These are phyloP conservation scores for Gaeumannomyces sp. DNA, from an alignment of 2,329 filamentous ascomycete species.

Conservation along the genomic window DNA sequence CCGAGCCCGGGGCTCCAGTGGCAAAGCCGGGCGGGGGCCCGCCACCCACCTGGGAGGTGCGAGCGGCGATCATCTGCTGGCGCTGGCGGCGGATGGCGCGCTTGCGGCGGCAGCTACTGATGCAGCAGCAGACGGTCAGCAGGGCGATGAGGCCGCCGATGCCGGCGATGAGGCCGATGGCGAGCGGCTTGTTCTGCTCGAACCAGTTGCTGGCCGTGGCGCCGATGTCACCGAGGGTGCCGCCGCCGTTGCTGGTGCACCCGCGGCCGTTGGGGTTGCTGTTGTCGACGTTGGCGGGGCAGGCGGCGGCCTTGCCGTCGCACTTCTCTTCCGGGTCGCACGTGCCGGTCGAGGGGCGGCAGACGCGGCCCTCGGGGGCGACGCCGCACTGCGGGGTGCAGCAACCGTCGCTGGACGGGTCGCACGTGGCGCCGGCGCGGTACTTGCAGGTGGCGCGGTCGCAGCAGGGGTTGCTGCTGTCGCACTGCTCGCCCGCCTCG, in stretches of 20 bases:
- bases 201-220: constrained; percentile 58
- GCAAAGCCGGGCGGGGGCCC: neutral
- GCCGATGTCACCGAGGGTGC: constrained; percentile 1
- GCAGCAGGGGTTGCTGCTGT: constrained; percentile 76
- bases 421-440: constrained; percentile 67
- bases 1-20: neutral
- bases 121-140: constrained; percentile 60
- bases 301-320: constrained; percentile 62
- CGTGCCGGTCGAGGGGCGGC: constrained; percentile 68
- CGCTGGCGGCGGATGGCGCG: constrained; percentile 9
- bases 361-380: constrained; percentile 62
- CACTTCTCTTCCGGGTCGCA: constrained; percentile 88
- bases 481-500: constrained; percentile 91
- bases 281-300: constrained; percentile 65
- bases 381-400: constrained; percentile 64
- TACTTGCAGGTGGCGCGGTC: constrained; percentile 83
- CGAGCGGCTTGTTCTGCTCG: constrained; percentile 66
- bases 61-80: constrained; percentile 8
- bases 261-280: constrained; percentile 76
- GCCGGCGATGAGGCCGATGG: constrained; percentile 70
- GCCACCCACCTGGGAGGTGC: neutral
- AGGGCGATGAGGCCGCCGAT: constrained; percentile 74
- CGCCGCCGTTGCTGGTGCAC: constrained; percentile 50
- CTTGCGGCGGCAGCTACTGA: constrained; percentile 44
- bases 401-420: constrained; percentile 75